Conservation (phyloP, 2,329 filamentous ascomycete genomes). For the Trichoderma cornu-damae region DNA sequence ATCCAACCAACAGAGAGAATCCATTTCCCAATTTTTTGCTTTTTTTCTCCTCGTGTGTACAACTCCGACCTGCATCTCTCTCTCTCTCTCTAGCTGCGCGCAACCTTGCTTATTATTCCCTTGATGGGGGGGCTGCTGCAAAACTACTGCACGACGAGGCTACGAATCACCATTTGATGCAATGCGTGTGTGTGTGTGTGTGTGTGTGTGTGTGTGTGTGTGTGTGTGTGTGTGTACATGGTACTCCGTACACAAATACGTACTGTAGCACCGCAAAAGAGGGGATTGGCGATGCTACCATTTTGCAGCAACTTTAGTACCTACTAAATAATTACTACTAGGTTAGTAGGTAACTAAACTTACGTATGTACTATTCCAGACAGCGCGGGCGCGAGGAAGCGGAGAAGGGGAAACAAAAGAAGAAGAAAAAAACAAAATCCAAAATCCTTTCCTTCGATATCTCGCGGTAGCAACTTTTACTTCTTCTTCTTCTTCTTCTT, state of each 20-base stretch:
- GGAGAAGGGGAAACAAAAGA: neutral
- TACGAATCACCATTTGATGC: slow-evolving; percentile 10
- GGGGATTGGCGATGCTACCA: neutral
- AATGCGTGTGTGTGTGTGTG: too few relatives aligned
- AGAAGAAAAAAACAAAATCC: neutral
- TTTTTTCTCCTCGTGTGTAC: neutral
- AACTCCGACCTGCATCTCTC: slow-evolving; percentile 12
- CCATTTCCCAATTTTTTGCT: neutral
- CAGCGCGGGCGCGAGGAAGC: neutral
- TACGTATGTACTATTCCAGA: neutral
- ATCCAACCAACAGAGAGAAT: slow-evolving; percentile 4
- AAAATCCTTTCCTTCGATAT: too few relatives aligned
- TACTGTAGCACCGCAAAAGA: too few relatives aligned
- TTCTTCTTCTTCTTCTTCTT: neutral
- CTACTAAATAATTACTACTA: too few relatives aligned
- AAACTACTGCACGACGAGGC: slow-evolving; percentile 9
- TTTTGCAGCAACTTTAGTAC: too few relatives aligned
- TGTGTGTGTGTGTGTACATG: too few relatives aligned
- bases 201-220: too few relatives aligned
- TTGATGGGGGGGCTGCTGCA: neutral
- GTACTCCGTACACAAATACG: too few relatives aligned
- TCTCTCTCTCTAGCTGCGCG: slow-evolving; percentile 7
- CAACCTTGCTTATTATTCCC: slow-evolving; percentile 8
- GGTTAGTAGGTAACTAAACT: too few relatives aligned
- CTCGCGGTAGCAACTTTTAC: neutral